Conservation (phyloP, 495 filamentous ascomycete genomes). For the Xeromyces bisporus region DNA sequence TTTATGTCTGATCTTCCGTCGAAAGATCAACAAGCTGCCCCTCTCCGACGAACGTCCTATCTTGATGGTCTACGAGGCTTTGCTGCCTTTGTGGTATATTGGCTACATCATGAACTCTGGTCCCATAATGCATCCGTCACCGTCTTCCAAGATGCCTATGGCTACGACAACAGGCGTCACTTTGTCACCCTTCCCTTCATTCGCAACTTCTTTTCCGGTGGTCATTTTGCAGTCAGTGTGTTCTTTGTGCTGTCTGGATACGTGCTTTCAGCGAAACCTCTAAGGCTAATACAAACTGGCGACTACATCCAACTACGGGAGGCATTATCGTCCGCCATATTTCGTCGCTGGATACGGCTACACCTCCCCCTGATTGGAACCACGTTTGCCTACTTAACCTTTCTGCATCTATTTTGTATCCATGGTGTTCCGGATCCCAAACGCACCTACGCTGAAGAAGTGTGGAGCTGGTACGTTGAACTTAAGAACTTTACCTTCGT, state of each 20-base stretch:
- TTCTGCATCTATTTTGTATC: constrained; percentile 32
- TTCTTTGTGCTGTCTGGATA: constrained; percentile 48
- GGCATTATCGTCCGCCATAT: constrained; percentile 24
- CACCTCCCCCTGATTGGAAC: constrained; percentile 29
- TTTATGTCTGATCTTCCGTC: neutral
- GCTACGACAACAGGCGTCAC: constrained; percentile 13
- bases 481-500: constrained; percentile 44
- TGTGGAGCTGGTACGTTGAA: constrained; percentile 39
- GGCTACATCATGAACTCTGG: constrained; percentile 20
- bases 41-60: constrained; percentile 25
- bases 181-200: constrained; percentile 23
- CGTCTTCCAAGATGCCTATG: constrained; percentile 16
- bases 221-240: constrained; percentile 35
- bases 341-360: constrained; percentile 30
- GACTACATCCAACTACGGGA: constrained; percentile 18
- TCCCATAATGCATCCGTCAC: constrained; percentile 11
- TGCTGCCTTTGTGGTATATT: constrained; percentile 35
- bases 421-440: constrained; percentile 20
- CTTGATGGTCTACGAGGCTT: constrained; percentile 37
- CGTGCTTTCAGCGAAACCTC: constrained; percentile 33
- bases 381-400: constrained; percentile 31
- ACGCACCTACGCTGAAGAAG: constrained; percentile 22
- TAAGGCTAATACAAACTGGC: constrained; percentile 30
- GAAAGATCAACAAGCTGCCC: neutral
- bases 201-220: constrained; percentile 28